Evolutionary conservation across 495 filamentous ascomycete genomes (phyloP).

Genomic region (Penicillium herquei): DNA sequence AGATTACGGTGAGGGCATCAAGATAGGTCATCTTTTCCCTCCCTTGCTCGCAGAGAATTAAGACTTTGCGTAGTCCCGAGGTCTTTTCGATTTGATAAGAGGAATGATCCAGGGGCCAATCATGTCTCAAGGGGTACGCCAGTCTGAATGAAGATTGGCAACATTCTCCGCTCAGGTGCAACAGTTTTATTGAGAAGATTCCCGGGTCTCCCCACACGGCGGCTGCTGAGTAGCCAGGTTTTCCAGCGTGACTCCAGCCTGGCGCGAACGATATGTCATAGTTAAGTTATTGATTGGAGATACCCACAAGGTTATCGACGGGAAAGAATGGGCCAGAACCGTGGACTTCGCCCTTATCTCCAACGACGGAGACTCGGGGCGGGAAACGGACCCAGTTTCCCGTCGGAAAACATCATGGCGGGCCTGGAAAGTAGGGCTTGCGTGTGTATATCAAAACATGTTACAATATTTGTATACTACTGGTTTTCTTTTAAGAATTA

Average conservation of each 20-base stretch:
- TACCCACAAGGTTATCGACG: slow-evolving; percentile 37
- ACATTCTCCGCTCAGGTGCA: slow-evolving; percentile 10
- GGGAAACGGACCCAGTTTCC: slow-evolving; percentile 10
- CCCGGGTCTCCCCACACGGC: slow-evolving; percentile 17
- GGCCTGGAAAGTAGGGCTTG: slow-evolving; percentile 5
- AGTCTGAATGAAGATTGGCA: slow-evolving; percentile 22
- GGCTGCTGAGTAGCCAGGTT: slow-evolving; percentile 19
- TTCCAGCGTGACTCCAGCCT: slow-evolving; percentile 6
- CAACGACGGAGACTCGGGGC: background rate
- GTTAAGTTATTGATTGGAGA: slow-evolving; percentile 17
- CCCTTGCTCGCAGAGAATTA: slow-evolving; percentile 50
- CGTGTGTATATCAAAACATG: slow-evolving; percentile 12
- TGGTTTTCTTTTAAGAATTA: background rate
- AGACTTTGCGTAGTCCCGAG: slow-evolving; percentile 7
- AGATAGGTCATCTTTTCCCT: slow-evolving; percentile 55
- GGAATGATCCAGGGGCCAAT: slow-evolving; percentile 26
- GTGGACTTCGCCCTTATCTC: slow-evolving; percentile 6
- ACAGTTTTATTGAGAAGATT: slow-evolving; percentile 18
- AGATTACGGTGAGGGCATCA: slow-evolving; percentile 62
- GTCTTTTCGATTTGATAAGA: slow-evolving; percentile 35
- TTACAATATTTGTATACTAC: slow-evolving; percentile 7
- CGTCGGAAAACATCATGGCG: slow-evolving; percentile 5
- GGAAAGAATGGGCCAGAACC: slow-evolving; percentile 29
- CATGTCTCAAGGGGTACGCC: slow-evolving; percentile 6
- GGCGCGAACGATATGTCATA: slow-evolving; percentile 20